Evolutionary conservation across 176 grass and related monocot genomes (phyloP).

Genomic region (Cenchrus purpureus): DNA sequence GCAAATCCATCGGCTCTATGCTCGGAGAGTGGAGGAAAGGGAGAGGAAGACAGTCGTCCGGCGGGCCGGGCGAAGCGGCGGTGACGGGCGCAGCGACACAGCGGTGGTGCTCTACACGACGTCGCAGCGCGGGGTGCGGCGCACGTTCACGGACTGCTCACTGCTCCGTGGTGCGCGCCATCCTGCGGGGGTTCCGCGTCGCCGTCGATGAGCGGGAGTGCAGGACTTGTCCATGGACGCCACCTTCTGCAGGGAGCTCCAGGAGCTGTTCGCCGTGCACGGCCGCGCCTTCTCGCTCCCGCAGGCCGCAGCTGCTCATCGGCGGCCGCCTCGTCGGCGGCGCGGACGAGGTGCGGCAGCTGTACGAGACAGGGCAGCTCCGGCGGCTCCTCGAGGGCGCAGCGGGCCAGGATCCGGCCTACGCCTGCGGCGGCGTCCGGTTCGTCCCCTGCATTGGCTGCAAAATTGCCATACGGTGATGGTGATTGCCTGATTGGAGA

Average conservation of each 20-base stretch:
- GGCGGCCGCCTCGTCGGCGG: too few relatives aligned
- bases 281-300: constrained; percentile 71
- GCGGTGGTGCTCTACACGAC: constrained; percentile 86
- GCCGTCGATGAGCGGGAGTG: constrained; percentile 68
- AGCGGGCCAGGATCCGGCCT: constrained; percentile 82
- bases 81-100: constrained; percentile 49
- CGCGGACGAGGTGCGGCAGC: too few relatives aligned
- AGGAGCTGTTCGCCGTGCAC: constrained; percentile 56
- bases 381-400: constrained; percentile 70
- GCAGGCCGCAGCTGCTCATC: constrained; percentile 46
- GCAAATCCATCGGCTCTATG: too few relatives aligned
- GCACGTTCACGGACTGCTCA: constrained; percentile 65
- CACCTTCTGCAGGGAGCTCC: constrained; percentile 73
- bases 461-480: constrained; percentile 38
- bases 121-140: constrained; percentile 83
- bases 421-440: constrained; percentile 78
- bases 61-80: constrained; percentile 35
- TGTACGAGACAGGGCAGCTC: constrained; percentile 43
- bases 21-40: too few relatives aligned
- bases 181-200: constrained; percentile 79
- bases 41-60: background rate
- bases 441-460: constrained; percentile 74
- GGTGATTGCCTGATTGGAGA: constrained; percentile 26
- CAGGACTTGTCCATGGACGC: constrained; percentile 89
- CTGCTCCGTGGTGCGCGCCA: constrained; percentile 74